Conservation (phyloP, 2,329 filamentous ascomycete genomes). For the Trichophaea hybrida region DNA sequence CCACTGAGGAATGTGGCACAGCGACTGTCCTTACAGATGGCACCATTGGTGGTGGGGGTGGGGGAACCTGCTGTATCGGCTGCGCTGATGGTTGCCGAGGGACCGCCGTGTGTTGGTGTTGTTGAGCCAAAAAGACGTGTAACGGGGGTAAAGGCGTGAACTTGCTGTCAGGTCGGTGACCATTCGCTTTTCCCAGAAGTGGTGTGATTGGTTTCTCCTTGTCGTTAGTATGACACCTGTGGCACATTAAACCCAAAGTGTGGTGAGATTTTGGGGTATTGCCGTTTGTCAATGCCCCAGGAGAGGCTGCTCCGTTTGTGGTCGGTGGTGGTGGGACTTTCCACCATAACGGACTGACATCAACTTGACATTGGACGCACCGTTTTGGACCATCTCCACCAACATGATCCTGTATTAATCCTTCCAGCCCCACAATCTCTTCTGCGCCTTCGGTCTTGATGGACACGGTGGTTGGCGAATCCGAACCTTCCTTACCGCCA, state of each 20-base stretch:
- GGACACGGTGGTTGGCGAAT: slow-evolving; percentile 22
- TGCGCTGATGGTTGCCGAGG: slow-evolving; percentile 15
- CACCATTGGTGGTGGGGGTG: neutral
- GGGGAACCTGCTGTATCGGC: slow-evolving; percentile 13
- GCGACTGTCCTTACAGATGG: neutral
- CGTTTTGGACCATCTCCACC: slow-evolving; percentile 18
- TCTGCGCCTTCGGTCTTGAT: slow-evolving; percentile 31
- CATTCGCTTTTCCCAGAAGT: neutral
- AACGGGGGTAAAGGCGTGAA: slow-evolving; percentile 19
- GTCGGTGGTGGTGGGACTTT: slow-evolving; percentile 14
- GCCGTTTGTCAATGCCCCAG: slow-evolving; percentile 11
- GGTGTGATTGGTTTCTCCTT: slow-evolving; percentile 15
- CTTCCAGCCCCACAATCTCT: slow-evolving; percentile 27
- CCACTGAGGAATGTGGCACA: neutral
- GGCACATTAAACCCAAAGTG: slow-evolving; percentile 23
- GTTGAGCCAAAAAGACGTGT: slow-evolving; percentile 20
- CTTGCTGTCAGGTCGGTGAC: slow-evolving; percentile 11
- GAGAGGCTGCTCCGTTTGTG: neutral
- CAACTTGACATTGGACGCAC: slow-evolving; percentile 24
- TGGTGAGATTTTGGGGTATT: slow-evolving; percentile 17
- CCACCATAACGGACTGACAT: slow-evolving; percentile 27
- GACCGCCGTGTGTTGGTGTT: slow-evolving; percentile 11
- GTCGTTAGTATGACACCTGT: slow-evolving; percentile 24
- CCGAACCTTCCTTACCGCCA: slow-evolving; percentile 27
- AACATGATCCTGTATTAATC: slow-evolving; percentile 17